Evolutionary conservation across 2,329 filamentous ascomycete species (phyloP), one percentile per base, ranked within the genome.

Genomic region (Peltaster fructicola): DNA sequence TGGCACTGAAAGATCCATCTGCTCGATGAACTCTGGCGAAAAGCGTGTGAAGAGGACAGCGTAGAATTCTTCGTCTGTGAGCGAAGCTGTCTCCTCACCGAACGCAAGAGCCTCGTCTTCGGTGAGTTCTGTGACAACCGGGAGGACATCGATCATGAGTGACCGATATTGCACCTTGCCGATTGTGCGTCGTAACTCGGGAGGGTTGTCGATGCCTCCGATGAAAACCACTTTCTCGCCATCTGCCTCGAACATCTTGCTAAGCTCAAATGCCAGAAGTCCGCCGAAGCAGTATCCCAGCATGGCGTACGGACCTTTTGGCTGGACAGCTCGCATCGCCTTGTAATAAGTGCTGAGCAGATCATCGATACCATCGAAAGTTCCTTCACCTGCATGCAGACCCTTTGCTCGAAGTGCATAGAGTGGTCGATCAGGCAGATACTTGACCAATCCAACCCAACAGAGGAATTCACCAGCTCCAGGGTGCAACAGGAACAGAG

Each of bases 211-310:
- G n/a, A n/a, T n/a, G n/a, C n/a, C n/a, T n/a, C n/a, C n/a, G n/a
- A n/a, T n/a, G 20, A 25, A 25, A 3, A 12, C 9, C 3, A 25
- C 16, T 11, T 25, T n/a, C 12, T 25, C 23, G 16, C 8, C 8
- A 4, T 17, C 11, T 3, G 23, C 16, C 23, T 63, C 51, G 7
- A 66, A 47, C 2, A 32, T 15, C 39, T 66, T 66, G 8, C 51
- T 45, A 1, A 59, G 39, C 36, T 66, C 62, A 29, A 65, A 68
- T 0, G 59, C 56, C 0, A 65, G 29, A 38, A 61, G 61, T 0
- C 47, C 34, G 2, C 63, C 62, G 34, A 57, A 65, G 4, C 48
- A 57, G 35, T 66, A 67, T 1, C 63, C 63, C 0, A 56, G 56
- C 1, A 68, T 37, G 1, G 56, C 56, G 32, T 68, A 68, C 0